phyloP scores from a whole-genome alignment of 176 grass and related monocot species.

The Pontederia crassipes region DNA sequence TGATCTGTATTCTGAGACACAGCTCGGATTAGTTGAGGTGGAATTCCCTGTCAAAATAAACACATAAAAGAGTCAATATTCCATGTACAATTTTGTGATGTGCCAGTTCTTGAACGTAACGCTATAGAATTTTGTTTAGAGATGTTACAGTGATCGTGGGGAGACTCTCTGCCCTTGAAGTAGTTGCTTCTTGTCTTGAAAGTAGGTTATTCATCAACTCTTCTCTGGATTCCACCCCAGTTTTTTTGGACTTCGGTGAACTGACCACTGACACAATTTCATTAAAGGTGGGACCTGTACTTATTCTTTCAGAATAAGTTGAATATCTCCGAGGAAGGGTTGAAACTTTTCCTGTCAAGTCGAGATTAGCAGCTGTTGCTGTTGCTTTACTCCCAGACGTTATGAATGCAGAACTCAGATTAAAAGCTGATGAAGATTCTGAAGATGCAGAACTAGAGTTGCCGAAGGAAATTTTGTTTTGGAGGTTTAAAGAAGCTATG shows the following conservation, averaged over 20 bases:
- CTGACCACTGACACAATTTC: conserved; percentile 61
- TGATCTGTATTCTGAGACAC: conserved; percentile 40
- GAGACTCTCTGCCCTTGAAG: conserved; percentile 26
- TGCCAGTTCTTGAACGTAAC: conserved; percentile 11
- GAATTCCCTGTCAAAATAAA: conserved; percentile 43
- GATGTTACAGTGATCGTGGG: conserved; percentile 48
- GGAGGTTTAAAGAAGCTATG: conserved; percentile 48
- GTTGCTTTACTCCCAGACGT: conserved; percentile 29
- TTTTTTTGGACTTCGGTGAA: conserved; percentile 94
- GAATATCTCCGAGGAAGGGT: conserved; percentile 30
- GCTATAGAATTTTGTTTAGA: neutral
- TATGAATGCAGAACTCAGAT: conserved; percentile 33
- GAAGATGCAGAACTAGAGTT: conserved; percentile 27
- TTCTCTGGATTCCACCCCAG: conserved; percentile 79
- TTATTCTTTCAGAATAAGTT: conserved; percentile 65
- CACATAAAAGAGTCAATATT: conserved; percentile 8
- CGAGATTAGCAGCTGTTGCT: conserved; percentile 21
- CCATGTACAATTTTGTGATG: neutral
- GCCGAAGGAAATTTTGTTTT: conserved; percentile 59
- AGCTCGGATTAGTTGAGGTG: conserved; percentile 27
- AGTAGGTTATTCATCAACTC: conserved; percentile 59
- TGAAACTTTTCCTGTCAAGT: conserved; percentile 33
- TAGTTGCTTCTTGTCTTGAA: conserved; percentile 51
- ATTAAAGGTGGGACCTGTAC: conserved; percentile 64
- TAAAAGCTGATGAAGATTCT: conserved; percentile 32